Evolutionary conservation across 225 moss, liverwort and hornwort species (phyloP), one percentile per base, ranked within the genome.

Genomic region (Polytrichum formosum): DNA sequence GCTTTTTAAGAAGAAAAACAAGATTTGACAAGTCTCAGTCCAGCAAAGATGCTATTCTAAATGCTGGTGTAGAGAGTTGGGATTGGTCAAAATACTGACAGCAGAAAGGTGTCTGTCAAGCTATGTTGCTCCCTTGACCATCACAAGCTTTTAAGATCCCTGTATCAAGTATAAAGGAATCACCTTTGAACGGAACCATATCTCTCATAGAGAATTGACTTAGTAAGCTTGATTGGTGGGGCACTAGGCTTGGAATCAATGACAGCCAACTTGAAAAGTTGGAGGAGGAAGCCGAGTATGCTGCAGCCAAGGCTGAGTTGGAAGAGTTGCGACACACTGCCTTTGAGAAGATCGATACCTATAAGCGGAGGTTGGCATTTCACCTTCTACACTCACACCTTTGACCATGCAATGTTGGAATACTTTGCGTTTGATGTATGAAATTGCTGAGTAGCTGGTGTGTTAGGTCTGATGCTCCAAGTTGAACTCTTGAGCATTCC

Each of bases 241-340:
- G 28, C 60, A 67, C 64, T 46, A 92, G 92, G 83, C 76, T 97
- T 17, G 94, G 92, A 67, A 75, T 97, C 55, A 83, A 92, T 70
- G 92, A 91, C 61, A 78, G 78, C 71, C 69, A 80, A 70, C 80
- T 97, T 37, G 94, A 97, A 46, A 90, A 94, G 78, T 73, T 94
- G 63, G 92, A 94, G 70, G 91, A 86, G 59, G 92, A 97, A 72
- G 92, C 90, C 18, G 92, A 94, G 70, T 56, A 80, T 79, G 90
- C 86, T 28, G 80, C 84, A 58, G 92, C 97, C 33, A 91, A 91
- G 75, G 92, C 86, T 56, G 94, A 97, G 77, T 90, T 97, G 74
- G 83, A 85, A 71, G 90, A 94, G 63, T 61, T 94, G 31, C 80
- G 80, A 53, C 86, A 76, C 64, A 84, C 86, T 69, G 90, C 94